phyloP scores from a whole-genome alignment of 345 rosid species.

The Orychophragmus violaceus region DNA sequence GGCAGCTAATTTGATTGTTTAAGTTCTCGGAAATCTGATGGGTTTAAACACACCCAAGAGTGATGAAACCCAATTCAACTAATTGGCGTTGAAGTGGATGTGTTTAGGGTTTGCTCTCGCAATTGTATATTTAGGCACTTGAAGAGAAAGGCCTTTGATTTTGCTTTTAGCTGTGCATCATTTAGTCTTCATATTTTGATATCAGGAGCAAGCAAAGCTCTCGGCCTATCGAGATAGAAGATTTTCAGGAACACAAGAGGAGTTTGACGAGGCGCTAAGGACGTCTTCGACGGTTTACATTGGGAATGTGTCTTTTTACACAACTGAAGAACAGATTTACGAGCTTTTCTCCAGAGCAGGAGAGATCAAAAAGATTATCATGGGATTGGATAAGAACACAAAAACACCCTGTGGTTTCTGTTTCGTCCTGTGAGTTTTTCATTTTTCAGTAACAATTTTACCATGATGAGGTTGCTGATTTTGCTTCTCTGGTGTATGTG shows the following conservation, averaged over 20 bases:
- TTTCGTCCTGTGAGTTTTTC: slow-evolving; percentile 63
- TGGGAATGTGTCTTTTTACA: slow-evolving; percentile 93
- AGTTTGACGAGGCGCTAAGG: slow-evolving; percentile 68
- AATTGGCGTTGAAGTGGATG: neutral
- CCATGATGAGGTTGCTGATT: neutral
- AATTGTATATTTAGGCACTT: no score
- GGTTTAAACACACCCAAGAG: neutral
- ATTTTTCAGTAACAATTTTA: neutral
- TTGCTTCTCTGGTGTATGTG: neutral
- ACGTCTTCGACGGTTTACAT: slow-evolving; percentile 71
- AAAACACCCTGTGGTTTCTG: slow-evolving; percentile 99
- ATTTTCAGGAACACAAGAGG: slow-evolving; percentile 81
- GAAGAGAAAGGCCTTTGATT: neutral
- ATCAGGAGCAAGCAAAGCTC: slow-evolving; percentile 69
- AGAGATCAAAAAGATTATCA: slow-evolving; percentile 88
- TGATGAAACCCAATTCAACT: neutral
- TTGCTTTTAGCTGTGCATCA: neutral
- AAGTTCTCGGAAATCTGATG: neutral
- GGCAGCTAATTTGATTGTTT: neutral
- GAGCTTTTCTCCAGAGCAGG: slow-evolving; percentile 96
- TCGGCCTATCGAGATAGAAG: slow-evolving; percentile 83
- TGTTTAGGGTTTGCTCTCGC: slow-evolving; percentile 13
- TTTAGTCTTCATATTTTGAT: neutral
- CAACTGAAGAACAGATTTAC: slow-evolving; percentile 96
- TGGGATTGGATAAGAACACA: slow-evolving; percentile 94